Base-by-base conservation (phyloP, 306 rosid genomes). In the Psophocarpus tetragonolobus region DNA sequence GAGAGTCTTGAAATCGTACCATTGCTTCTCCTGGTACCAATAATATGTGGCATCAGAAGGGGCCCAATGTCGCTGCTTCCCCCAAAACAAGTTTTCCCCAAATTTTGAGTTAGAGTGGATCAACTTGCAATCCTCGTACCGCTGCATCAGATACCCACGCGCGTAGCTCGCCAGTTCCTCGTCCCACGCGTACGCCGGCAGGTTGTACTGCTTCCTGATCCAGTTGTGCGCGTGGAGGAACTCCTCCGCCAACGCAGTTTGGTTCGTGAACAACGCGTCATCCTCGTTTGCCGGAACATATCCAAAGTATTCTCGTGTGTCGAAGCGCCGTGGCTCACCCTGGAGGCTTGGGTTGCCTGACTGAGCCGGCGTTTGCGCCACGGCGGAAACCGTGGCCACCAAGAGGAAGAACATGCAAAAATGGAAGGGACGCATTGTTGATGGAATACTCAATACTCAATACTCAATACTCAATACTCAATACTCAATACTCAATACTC, bases 51-150 rank as follows among this genome's bases (percentile, higher is more conserved):
- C 92, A 6, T 87, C 81, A 0, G 70, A 27, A 1, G 94, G 75
- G 41, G 76, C 75, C 88, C 88, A 93, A 3, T 87, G 80, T 23
- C 54, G 69, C 0, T 0, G 29, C 14, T 27, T 58, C 0, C 84
- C 94, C 94, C 93, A 91, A 41, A 88, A 91, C 38, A 89, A 0
- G 80, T 89, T 93, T 87, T 93, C 97, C 0, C 97, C 96, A 48
- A 69, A 91, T 0, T 27, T 71, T 0, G 69, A 39, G 0, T 20
- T 8, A 0, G 93, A 88, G 61, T 90, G 97, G 9, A 64, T 0
- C 76, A 83, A 23, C 70, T 3, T 15, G 77, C 97, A 92, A 4
- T 90, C 94, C 0, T 1, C 1, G 1, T 38, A 36, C 0, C 81
- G 86, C 20, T 64, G 11, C 72, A 12, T 7, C 0, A 84, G 89